A percentile compares a stretch with the other conserved stretches of the same genome.
Conservation (phyloP, 192 early-diverging fungal genomes). For the Diversispora eburnea region DNA sequence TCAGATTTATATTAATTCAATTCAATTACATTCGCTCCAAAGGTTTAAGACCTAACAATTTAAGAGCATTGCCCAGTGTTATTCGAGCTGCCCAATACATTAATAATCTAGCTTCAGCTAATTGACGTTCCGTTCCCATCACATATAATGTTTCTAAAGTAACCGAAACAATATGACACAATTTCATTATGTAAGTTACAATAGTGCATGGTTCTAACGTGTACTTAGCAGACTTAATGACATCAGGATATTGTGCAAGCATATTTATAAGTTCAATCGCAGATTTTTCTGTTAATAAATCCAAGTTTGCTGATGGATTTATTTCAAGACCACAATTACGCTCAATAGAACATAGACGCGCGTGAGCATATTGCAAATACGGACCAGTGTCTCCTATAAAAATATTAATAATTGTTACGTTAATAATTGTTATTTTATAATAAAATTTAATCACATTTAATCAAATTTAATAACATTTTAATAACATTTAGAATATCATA, state of each 20-base stretch:
- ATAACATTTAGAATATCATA: neutral
- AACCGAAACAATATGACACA: conserved; percentile 76
- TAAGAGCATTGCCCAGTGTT: conserved; percentile 82
- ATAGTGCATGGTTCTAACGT: conserved; percentile 82
- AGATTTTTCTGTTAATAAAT: conserved; percentile 62
- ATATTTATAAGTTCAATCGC: conserved; percentile 72
- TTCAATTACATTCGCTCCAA: conserved; percentile 82
- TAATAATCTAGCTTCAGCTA: conserved; percentile 85
- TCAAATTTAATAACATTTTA: neutral
- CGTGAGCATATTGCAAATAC: conserved; percentile 98
- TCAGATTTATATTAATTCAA: too few species aligned
- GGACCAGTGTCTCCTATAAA: conserved; percentile 82
- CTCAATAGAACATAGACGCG: conserved; percentile 93
- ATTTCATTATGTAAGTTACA: conserved; percentile 79
- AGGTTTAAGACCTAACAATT: conserved; percentile 77
- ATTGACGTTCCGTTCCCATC: conserved; percentile 58
- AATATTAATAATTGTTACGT: neutral
- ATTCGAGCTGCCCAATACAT: conserved; percentile 81
- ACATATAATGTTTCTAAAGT: conserved; percentile 78
- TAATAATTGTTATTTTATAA: neutral
- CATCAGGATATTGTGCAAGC: conserved; percentile 82
- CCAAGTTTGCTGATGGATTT: conserved; percentile 63
- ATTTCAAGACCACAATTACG: conserved; percentile 65
- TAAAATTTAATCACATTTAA: neutral
- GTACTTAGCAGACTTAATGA: conserved; percentile 62